Evolutionary conservation across 805 yeast species (phyloP).

Genomic region (Kodamaea hsintzibuensis): DNA sequence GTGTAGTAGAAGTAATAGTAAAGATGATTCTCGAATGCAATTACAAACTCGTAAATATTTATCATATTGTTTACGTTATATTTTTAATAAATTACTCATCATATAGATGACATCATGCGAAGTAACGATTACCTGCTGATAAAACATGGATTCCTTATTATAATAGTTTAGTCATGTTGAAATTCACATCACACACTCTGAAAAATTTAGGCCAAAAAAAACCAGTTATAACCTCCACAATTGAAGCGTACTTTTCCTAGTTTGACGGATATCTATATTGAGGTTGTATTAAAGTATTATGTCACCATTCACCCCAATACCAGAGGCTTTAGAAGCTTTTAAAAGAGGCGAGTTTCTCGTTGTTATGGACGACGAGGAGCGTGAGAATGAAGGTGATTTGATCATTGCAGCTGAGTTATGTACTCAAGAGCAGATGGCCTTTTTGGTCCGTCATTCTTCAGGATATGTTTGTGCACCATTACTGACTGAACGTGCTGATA

Average conservation of each 20-base stretch:
- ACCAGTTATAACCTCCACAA: slow-evolving; percentile 2
- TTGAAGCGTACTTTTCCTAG: not conserved
- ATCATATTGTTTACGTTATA: not conserved
- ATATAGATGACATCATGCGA: not conserved
- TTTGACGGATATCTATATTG: not conserved
- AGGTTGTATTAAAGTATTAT: not conserved
- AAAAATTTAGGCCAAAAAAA: not conserved
- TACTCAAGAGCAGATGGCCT: slow-evolving; percentile 89
- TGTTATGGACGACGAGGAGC: slow-evolving; percentile 95
- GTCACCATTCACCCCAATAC: slow-evolving; percentile 12
- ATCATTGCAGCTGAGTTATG: slow-evolving; percentile 86
- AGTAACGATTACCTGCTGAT: not conserved
- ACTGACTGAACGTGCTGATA: slow-evolving; percentile 73
- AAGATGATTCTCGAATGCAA: not conserved
- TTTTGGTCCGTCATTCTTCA: slow-evolving; percentile 79
- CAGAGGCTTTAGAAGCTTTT: slow-evolving; percentile 20
- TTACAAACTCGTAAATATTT: not conserved
- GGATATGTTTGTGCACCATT: slow-evolving; percentile 96
- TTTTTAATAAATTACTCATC: not conserved
- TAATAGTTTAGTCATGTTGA: not conserved
- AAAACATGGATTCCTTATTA: not conserved
- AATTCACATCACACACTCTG: not conserved
- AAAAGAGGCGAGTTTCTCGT: slow-evolving; percentile 78
- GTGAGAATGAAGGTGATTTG: slow-evolving; percentile 98
- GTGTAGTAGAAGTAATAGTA: too few relatives aligned